Evolutionary conservation across 345 rosid species (phyloP).

Genomic region (Sonneratia alba): DNA sequence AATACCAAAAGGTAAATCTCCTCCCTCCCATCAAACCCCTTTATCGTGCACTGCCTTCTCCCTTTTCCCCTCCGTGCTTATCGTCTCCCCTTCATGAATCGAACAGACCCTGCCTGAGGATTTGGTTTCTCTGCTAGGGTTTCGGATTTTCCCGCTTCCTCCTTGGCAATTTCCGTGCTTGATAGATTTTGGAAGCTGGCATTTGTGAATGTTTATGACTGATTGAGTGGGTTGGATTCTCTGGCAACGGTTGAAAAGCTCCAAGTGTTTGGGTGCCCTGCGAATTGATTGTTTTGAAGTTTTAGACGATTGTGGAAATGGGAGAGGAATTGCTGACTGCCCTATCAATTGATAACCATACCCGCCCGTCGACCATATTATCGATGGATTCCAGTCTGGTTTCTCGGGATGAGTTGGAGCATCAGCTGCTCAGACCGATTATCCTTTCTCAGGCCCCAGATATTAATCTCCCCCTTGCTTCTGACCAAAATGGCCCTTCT

Average conservation of each 20-base stretch:
- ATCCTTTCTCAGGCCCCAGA: constrained; percentile 39
- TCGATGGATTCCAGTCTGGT: constrained; percentile 41
- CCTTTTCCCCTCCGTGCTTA: background rate
- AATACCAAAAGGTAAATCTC: background rate
- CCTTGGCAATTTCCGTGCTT: background rate
- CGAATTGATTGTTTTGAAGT: background rate
- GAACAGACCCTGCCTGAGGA: background rate
- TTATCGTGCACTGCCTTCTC: background rate
- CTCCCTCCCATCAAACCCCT: background rate
- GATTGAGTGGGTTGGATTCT: background rate
- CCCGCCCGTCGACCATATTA: constrained; percentile 25
- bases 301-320: constrained; percentile 16
- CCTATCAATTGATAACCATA: constrained; percentile 41
- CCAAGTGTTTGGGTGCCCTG: too few species aligned
- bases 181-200: background rate
- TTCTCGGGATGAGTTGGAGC: constrained; percentile 34
- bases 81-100: background rate
- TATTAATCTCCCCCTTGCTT: constrained; percentile 41
- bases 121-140: background rate
- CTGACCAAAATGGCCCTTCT: constrained; percentile 30
- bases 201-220: background rate
- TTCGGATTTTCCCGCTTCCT: constrained; percentile 1
- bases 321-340: constrained; percentile 38
- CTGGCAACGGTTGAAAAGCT: background rate
- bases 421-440: constrained; percentile 29